Base-by-base conservation (phyloP, 2,329 filamentous ascomycete genomes). In the Dendryphion nanum region DNA sequence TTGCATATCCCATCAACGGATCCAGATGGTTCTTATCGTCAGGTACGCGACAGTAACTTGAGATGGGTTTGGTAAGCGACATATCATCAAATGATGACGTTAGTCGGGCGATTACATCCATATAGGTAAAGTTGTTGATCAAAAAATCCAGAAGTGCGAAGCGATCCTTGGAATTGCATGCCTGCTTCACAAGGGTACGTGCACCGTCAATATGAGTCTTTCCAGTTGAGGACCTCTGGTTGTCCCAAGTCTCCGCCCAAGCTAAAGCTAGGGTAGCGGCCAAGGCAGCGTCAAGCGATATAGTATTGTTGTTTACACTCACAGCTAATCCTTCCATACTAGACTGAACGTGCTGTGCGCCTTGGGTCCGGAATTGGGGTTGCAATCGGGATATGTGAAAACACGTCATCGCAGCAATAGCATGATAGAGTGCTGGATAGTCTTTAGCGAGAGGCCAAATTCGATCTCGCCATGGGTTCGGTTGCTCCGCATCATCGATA, bases 121-220 rank as follows among this genome's bases (percentile, higher is more conserved):
- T 82, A 50, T 86, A 86, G 6, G 85, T 72, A 78, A 79, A 86
- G 4, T 78, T 81, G 53, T 84, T 85, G 60, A 78, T 81, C 13
- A 86, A 65, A 50, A 86, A 86, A 33, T 75, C 48, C 3, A 66
- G 70, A 12, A 50, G 49, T 21, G 61, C 44, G 33, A 64, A 33
- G 10, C 18, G 51, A 3, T 58, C 48, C 24, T 50, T 53, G 45
- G 64, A 53, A 48, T 73, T 67, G 40, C 71, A 57, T 4, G 79
- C 75, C 52, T 78, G 76, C 33, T 76, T 74, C 32, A 86, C 73
- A 20, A 86, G 8, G 10, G 8, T 12, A 7, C 18, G 31, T 4
- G 82, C 82, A 15, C 80, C 80, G 39, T 77, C 75, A 32, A 86
- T 73, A 60, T 85, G 81, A 39, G 79, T 73, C 34, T 82, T 81